Evolutionary conservation across 2,329 filamentous ascomycete genomes (phyloP), one percentile per base, ranked within the genome.

Genomic region (Penicillium verrucosum): DNA sequence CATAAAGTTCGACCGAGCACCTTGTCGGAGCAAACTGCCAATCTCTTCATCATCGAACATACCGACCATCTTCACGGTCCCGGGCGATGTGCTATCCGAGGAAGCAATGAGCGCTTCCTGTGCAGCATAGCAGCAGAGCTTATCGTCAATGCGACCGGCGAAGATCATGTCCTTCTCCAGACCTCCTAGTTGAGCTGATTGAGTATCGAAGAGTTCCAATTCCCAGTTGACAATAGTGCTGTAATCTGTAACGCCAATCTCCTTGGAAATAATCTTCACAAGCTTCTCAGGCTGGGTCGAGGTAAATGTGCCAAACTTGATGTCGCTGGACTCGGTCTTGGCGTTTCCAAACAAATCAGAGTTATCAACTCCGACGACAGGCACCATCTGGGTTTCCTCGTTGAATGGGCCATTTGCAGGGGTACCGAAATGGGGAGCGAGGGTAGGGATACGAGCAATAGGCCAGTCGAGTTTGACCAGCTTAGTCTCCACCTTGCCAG

Each of bases 31-130:
- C 9, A 91, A 81, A 27, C 89, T 95, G 59, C 94, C 94, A 59
- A 99, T 96, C 75, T 99, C 94, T 75, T 99, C 94, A 68, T 97
- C 89, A 70, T 97, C 94, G 69, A 97, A 97, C 66, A 97, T 87
- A n/a, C 89, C 92, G 36, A 94, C 90, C 54, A 97, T 81, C 76
- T 95, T 95, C 75, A 97, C 86, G 52, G 88, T 83, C n/a, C 86
- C 74, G 1, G 78, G 71, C 38, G 77, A 78, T 10, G 81, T 68
- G 21, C 74, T 63, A 29, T 80, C 77, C 12, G 84, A 78, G 18
- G 87, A 85, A 48, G 88, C 85, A 29, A 97, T 80, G 0, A 99
- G 85, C 4, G 86, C 92, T 73, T 92, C 87, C 51, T 97, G 82
- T 8, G 94, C 93, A 8, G 92, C 86, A 87, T 91, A 97, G 32